phyloP scores from a whole-genome alignment of 352 stramenopile genomes.

The Globisporangium parvum region DNA sequence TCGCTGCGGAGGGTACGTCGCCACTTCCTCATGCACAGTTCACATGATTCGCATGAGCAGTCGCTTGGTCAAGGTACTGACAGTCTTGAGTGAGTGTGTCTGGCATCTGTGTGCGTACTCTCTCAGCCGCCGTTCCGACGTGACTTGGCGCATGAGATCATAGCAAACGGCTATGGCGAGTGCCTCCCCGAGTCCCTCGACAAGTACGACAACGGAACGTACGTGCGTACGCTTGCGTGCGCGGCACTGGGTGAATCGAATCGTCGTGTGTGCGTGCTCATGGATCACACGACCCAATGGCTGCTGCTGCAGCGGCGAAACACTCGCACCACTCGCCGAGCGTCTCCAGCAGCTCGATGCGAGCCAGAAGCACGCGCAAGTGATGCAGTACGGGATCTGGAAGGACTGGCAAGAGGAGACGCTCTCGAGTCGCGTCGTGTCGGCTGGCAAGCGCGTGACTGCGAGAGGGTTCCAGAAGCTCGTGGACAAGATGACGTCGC shows the following conservation, averaged over 20 bases:
- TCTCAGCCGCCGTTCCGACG: slow-evolving; percentile 42
- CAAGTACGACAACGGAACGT: slow-evolving; percentile 64
- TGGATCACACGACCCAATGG: neutral
- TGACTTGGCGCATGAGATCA: slow-evolving; percentile 58
- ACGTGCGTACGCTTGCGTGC: slow-evolving; percentile 7
- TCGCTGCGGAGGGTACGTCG: slow-evolving; percentile 36
- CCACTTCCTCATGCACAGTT: neutral
- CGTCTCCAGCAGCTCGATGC: slow-evolving; percentile 43
- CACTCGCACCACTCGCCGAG: slow-evolving; percentile 24
- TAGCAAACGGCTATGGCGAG: slow-evolving; percentile 53
- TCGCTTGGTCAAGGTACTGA: neutral
- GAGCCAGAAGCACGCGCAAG: slow-evolving; percentile 57
- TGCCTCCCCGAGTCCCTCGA: slow-evolving; percentile 50
- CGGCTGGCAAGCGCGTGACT: slow-evolving; percentile 55
- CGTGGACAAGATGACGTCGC: slow-evolving; percentile 24
- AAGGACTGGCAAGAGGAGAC: slow-evolving; percentile 72
- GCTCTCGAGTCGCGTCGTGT: slow-evolving; percentile 50
- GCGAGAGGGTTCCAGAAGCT: slow-evolving; percentile 38
- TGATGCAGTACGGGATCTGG: slow-evolving; percentile 81
- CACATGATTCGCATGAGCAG: neutral
- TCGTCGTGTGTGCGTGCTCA: too few species aligned
- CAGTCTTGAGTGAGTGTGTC: neutral
- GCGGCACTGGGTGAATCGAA: too few species aligned
- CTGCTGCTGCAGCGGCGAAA: neutral
- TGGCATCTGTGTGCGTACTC: neutral